Evolutionary conservation across 139 green algal genomes (phyloP).

Genomic region (Nannochloris sp.): DNA sequence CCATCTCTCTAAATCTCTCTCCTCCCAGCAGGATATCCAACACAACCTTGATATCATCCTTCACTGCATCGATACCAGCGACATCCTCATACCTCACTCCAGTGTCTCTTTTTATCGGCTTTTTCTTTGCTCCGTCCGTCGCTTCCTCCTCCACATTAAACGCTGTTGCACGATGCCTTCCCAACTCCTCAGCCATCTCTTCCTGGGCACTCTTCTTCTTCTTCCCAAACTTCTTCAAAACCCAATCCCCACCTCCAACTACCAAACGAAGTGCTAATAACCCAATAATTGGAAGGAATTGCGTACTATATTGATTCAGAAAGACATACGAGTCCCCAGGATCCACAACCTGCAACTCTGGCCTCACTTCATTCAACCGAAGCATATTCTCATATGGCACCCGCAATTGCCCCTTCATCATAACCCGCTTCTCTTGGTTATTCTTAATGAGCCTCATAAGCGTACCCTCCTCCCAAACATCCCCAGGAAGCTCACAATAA

Average conservation of each 20-base stretch:
- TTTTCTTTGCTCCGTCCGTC: constrained; percentile 2
- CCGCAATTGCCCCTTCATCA: constrained; percentile 1
- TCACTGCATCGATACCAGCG: constrained; percentile 60
- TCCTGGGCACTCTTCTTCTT: constrained; percentile 39
- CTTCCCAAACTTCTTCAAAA: constrained; percentile 29
- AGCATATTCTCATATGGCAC: constrained; percentile 18
- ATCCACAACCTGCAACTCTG: constrained; percentile 54
- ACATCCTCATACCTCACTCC: constrained; percentile 63
- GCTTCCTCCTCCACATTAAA: constrained; percentile 34
- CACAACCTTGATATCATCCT: constrained; percentile 40
- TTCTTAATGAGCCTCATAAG: constrained; percentile 53
- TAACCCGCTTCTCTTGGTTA: constrained; percentile 33
- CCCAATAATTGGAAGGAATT: constrained; percentile 43
- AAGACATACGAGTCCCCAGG: constrained; percentile 41
- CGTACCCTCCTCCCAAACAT: constrained; percentile 55
- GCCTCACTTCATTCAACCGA: constrained; percentile 34
- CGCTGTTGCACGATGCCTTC: constrained; percentile 25
- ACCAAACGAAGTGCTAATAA: constrained; percentile 36
- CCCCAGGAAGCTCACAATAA: constrained; percentile 61
- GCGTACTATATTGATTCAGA: constrained; percentile 37
- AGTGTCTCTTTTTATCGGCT: constrained; percentile 21
- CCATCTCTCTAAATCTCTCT: constrained; percentile 36
- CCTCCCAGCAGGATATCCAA: constrained; percentile 51
- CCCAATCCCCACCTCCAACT: constrained; percentile 22
- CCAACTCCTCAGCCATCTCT: constrained; percentile 43